Evolutionary conservation across 2,329 filamentous ascomycete genomes (phyloP).

Genomic region (Mariannaea elegans): DNA sequence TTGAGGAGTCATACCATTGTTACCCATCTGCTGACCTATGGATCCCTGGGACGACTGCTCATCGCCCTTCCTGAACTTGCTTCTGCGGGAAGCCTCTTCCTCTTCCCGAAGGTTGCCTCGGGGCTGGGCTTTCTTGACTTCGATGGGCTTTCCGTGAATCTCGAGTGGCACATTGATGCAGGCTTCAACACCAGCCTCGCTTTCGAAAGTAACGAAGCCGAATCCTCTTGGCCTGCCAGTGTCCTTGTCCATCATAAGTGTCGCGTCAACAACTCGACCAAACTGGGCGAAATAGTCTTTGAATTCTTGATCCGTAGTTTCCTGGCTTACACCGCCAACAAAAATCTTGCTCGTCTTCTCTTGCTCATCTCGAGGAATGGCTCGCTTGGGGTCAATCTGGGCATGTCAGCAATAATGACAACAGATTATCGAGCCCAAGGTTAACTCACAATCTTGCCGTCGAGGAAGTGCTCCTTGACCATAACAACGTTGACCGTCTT

Average conservation of each 20-base stretch:
- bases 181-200: conserved; percentile 91
- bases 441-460: conserved; percentile 91
- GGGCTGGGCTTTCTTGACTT: conserved; percentile 98
- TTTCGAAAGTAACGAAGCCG: conserved; percentile 98
- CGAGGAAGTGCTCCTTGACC: conserved; percentile 98
- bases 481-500: conserved; percentile 99
- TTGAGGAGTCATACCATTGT: conserved; percentile 85
- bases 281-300: conserved; percentile 97
- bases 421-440: neutral
- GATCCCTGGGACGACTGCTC: conserved; percentile 53
- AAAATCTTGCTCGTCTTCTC: conserved; percentile 99
- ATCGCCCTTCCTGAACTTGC: conserved; percentile 66
- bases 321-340: conserved; percentile 95
- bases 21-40: conserved; percentile 54
- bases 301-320: conserved; percentile 95
- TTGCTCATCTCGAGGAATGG: conserved; percentile 96
- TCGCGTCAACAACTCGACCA: conserved; percentile 94
- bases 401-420: conserved; percentile 30
- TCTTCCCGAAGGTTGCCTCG: conserved; percentile 94
- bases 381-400: conserved; percentile 96
- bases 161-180: conserved; percentile 86
- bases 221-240: conserved; percentile 96
- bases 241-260: conserved; percentile 99
- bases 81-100: conserved; percentile 74
- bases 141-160: conserved; percentile 95